Base-by-base conservation (phyloP, 1,284 basidiomycete species). In the Cryptococcus sp. region DNA sequence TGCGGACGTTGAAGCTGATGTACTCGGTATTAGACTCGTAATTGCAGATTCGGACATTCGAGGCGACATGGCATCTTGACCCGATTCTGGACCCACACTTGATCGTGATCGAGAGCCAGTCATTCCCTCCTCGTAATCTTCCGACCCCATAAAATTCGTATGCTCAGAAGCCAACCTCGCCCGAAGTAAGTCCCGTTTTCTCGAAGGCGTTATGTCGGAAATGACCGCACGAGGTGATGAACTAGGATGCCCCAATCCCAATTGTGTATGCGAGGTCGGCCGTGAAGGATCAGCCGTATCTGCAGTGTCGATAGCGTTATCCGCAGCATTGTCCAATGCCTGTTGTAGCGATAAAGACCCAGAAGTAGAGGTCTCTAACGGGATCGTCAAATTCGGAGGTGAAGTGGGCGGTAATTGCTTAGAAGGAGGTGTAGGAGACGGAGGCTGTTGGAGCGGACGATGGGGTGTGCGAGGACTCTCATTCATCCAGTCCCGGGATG, bases 211-310 rank as follows among this genome's bases (percentile, higher is more conserved):
- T 11, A 31, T 24, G 24, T 49, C 18, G 46, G n/a, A 14, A 48
- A 24, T 45, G 28, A 18, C 36, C 25, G 22, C 13, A 13, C 48
- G 45, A 5, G 55, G 47, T 2, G 56, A 52, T 7, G 51, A 46
- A 28, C 46, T 42, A 11, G 60, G 62, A 43, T 56, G 49, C 7
- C 60, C 60, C 14, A 64, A 44, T 14, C 62, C 62, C 10, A 61
- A 53, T 48, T 34, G 1, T 48, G 41, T 31, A 40, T 49, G 4
- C 46, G 39, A 25, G 24, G 32, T 45, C n/a, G n/a, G n/a, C 34
- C 36, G n/a, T 23, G 10, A 19, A 21, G 22, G 18, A 25, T 22
- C 21, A 19, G 39, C 21, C n/a, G n/a, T n/a, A n/a, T n/a, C n/a
- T 16, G 55, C 23, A 13, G 46, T 23, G 0, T 25, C 23, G 11